phyloP scores from a whole-genome alignment of 2,329 filamentous ascomycete species.

The Xenoacremonium recifei region DNA sequence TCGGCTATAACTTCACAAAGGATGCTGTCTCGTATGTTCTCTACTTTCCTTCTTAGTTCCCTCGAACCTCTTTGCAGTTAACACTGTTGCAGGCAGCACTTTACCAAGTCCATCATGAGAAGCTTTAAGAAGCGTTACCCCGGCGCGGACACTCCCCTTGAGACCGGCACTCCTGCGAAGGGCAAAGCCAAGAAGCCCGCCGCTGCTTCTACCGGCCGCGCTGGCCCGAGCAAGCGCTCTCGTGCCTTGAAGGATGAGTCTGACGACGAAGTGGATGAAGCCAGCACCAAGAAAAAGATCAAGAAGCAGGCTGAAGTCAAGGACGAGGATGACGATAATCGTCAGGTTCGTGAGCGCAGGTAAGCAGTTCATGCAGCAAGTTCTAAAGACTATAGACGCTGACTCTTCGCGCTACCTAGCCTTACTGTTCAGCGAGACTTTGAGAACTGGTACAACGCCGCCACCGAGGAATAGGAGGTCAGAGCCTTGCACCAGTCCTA shows the following conservation, averaged over 20 bases:
- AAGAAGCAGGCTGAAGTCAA: constrained; percentile 33
- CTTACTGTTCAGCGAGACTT: too few relatives aligned
- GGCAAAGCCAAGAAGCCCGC: constrained; percentile 16
- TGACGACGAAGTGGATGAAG: constrained; percentile 15
- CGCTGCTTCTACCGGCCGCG: too few relatives aligned
- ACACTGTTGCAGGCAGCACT: constrained; percentile 34
- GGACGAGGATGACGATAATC: constrained; percentile 20
- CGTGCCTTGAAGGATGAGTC: constrained; percentile 4
- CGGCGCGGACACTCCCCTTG: neutral
- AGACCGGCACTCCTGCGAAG: constrained; percentile 15
- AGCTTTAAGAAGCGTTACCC: constrained; percentile 31
- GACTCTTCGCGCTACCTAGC: too few relatives aligned
- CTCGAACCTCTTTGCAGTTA: neutral
- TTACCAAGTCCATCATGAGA: constrained; percentile 36
- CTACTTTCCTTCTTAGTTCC: neutral
- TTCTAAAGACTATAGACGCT: too few relatives aligned
- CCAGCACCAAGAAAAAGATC: constrained; percentile 14
- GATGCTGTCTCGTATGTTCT: constrained; percentile 37
- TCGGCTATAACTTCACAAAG: constrained; percentile 36
- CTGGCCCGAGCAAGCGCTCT: too few relatives aligned
- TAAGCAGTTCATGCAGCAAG: constrained; percentile 8
- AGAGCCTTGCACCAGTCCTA: too few relatives aligned
- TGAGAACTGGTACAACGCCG: too few relatives aligned
- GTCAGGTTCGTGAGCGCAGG: constrained; percentile 16
- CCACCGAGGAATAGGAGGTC: too few relatives aligned